These are phyloP conservation scores for Nannizziopsis arthrosporioides DNA, from an alignment of 2,329 filamentous ascomycete genomes.

Conservation along the genomic window DNA sequence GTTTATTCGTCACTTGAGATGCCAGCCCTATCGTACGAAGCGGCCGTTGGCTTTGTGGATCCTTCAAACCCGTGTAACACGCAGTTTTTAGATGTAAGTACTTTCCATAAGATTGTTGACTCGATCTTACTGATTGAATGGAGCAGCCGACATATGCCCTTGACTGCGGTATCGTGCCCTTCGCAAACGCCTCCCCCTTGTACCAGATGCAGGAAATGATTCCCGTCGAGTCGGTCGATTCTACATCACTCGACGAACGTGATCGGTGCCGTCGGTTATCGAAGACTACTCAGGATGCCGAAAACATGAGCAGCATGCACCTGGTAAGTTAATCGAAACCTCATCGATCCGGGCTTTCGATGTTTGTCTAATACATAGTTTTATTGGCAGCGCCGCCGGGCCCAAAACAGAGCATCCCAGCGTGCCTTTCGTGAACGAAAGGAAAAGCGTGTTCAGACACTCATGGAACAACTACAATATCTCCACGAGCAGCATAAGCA, in stretches of 20 bases:
- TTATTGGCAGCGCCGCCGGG: conserved; percentile 65
- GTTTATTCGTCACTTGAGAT: too few relatives aligned
- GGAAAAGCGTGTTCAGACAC: conserved; percentile 72
- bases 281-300: conserved; percentile 17
- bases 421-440: conserved; percentile 80
- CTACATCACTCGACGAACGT: conserved; percentile 18
- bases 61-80: too few relatives aligned
- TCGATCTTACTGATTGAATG: conserved; percentile 13
- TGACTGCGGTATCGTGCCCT: neutral
- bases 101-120: too few relatives aligned
- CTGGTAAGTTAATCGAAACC: conserved; percentile 16
- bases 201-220: conserved; percentile 13
- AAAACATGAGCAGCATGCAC: conserved; percentile 22
- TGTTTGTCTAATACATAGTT: conserved; percentile 9
- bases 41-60: too few relatives aligned
- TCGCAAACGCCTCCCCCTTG: conserved; percentile 15
- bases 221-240: conserved; percentile 18
- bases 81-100: too few relatives aligned
- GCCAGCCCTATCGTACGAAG: too few relatives aligned
- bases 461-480: conserved; percentile 66
- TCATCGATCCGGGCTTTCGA: neutral
- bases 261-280: conserved; percentile 17
- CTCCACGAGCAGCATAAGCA: conserved; percentile 32
- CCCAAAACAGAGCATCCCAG: conserved; percentile 77
- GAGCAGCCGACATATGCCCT: conserved; percentile 12